Conservation (phyloP, 495 filamentous ascomycete genomes). For the Penicillium diatomitis region DNA sequence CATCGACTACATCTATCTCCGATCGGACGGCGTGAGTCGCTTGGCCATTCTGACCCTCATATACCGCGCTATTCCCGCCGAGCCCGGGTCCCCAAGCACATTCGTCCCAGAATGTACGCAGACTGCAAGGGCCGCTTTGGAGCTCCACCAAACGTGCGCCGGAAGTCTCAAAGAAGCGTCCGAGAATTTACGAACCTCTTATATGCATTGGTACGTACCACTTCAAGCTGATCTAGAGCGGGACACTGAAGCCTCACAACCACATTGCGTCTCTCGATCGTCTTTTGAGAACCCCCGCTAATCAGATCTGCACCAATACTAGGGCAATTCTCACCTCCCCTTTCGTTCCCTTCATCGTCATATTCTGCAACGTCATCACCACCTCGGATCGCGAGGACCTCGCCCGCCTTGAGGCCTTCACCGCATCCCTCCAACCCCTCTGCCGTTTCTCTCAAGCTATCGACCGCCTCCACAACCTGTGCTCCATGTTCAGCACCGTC, state of each 20-base stretch:
- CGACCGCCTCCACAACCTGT: conserved; percentile 49
- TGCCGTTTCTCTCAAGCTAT: conserved; percentile 46
- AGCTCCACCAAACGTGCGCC: conserved; percentile 44
- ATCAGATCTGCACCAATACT: conserved; percentile 1
- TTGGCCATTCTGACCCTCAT: conserved; percentile 47
- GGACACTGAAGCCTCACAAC: no score
- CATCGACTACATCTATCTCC: conserved; percentile 39
- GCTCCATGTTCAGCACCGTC: conserved; percentile 51
- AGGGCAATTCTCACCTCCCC: conserved; percentile 59
- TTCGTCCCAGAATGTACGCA: conserved; percentile 54
- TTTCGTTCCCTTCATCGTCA: conserved; percentile 59
- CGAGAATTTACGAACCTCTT: conserved; percentile 40
- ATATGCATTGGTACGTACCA: conserved; percentile 53
- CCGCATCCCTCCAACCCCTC: conserved; percentile 44
- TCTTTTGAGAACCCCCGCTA: no score
- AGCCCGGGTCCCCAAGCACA: conserved; percentile 28
- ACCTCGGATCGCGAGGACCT: conserved; percentile 37
- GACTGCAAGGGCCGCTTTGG: conserved; percentile 45
- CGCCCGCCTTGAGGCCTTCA: conserved; percentile 44
- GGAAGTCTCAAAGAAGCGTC: conserved; percentile 35
- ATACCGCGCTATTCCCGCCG: conserved; percentile 51
- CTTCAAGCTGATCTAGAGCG: neutral
- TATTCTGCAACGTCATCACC: conserved; percentile 61
- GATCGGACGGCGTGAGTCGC: conserved; percentile 47
- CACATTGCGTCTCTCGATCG: no score